Base-by-base conservation (phyloP, 1,284 basidiomycete species). In the Boletellus deceptivus region DNA sequence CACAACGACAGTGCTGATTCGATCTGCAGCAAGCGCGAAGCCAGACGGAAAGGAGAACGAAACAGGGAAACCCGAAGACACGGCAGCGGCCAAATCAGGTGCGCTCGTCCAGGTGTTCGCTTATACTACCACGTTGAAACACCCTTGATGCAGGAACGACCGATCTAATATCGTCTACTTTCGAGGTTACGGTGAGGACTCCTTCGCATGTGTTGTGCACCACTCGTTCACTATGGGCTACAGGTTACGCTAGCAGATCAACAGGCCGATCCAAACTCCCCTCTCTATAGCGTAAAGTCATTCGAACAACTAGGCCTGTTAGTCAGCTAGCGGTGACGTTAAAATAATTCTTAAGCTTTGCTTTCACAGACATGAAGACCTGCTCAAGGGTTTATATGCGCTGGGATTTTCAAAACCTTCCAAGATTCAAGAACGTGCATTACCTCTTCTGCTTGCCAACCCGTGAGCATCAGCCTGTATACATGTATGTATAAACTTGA, bases 401-500 rank as follows among this genome's bases (percentile, higher is more conserved):
- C 91, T 97, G 84, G 93, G 93, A 37, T 99, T 98, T 73, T 91
- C 92, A 49, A 97, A 96, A 71, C 97, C 97, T 4, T 98, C 94
- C 49, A 99, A 99, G 75, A 99, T 99, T 58, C 97, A 99, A 75
- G 97, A 98, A 76, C 88, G 91, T 55, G 97, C 97, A 20, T 75
- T 99, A 25, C 97, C 97, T 3, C 77, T 99, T 35, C 80, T 99
- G 25, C 82, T 99, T 14, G 72, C 84, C 53, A 90, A 97, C 68
- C 97, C 96, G 93, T 96, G 57, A 60, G 86, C 62, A 24, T 16
- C 9, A 18, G 27, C 16, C n/a, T 14, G 16, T 42, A 22, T 42
- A 25, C 16, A 53, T 33, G 34, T 20, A 1, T 37, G 20, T 17
- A 8, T 40, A 24, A 6, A 57, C 40, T 35, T 51, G 11, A 33